Evolutionary conservation across 1,139 yeast species (phyloP).

Genomic region (Yamadazyma taylorii): DNA sequence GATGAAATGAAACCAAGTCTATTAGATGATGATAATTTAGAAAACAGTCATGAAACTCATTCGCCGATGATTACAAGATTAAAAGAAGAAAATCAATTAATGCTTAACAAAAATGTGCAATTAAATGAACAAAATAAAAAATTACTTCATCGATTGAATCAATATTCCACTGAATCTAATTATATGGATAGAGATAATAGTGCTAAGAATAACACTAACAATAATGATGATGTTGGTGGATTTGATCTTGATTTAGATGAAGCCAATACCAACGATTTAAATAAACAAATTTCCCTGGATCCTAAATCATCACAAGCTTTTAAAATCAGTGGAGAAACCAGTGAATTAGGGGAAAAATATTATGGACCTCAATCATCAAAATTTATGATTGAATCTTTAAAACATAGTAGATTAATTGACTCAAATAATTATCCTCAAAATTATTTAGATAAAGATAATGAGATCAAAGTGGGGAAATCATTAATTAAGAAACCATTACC

Average conservation of each 20-base stretch:
- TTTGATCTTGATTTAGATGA: neutral
- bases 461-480: slow-evolving; percentile 13
- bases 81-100: slow-evolving; percentile 21
- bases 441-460: slow-evolving; percentile 16
- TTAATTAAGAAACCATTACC: slow-evolving; percentile 33
- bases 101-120: slow-evolving; percentile 21
- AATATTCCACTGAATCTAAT: slow-evolving; percentile 12
- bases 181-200: slow-evolving; percentile 6
- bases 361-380: slow-evolving; percentile 53
- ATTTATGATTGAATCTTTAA: slow-evolving; percentile 43
- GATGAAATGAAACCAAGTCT: slow-evolving; percentile 4
- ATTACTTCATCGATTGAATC: slow-evolving; percentile 10
- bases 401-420: slow-evolving; percentile 18
- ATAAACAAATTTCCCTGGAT: neutral
- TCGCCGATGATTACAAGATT: slow-evolving; percentile 13
- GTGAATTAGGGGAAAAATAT: slow-evolving; percentile 39
- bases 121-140: slow-evolving; percentile 17
- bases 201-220: too few relatives aligned
- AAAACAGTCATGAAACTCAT: slow-evolving; percentile 2
- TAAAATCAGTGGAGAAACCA: slow-evolving; percentile 23
- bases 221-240: neutral
- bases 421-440: slow-evolving; percentile 12
- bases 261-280: neutral
- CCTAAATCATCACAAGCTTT: slow-evolving; percentile 4
- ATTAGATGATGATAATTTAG: neutral